Percentiles rank a stretch among this genome's conserved stretches.
These are phyloP conservation scores for Citrus sinensis DNA, from an alignment of 345 rosid genomes.

Conservation along the genomic window DVS_A1.0 CM039162.1:10129501-10130000, in stretches of 20 bases:
- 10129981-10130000: too few relatives aligned
- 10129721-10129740: conserved; percentile 13
- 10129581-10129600: conserved; percentile 19
- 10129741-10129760: conserved; percentile 10
- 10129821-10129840: background rate
- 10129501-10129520: conserved; percentile 21
- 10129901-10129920: conserved; percentile 8
- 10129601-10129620: background rate
- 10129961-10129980: too few relatives aligned
- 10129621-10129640: too few relatives aligned
- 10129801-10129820: background rate
- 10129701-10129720: conserved; percentile 1
- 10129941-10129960: too few relatives aligned
- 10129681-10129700: background rate
- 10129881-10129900: background rate
- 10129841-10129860: background rate
- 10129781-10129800: conserved; percentile 15
- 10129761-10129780: background rate
- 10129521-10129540: conserved; percentile 10
- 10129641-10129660: too few relatives aligned
- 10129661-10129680: too few relatives aligned
- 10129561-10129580: conserved; percentile 16
- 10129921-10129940: conserved; percentile 9
- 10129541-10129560: conserved; percentile 20
- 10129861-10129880: conserved; percentile 13